These are phyloP conservation scores for Erodium chrysanthum DNA, from an alignment of 441 rosid species.

Conservation along the genomic window DNA sequence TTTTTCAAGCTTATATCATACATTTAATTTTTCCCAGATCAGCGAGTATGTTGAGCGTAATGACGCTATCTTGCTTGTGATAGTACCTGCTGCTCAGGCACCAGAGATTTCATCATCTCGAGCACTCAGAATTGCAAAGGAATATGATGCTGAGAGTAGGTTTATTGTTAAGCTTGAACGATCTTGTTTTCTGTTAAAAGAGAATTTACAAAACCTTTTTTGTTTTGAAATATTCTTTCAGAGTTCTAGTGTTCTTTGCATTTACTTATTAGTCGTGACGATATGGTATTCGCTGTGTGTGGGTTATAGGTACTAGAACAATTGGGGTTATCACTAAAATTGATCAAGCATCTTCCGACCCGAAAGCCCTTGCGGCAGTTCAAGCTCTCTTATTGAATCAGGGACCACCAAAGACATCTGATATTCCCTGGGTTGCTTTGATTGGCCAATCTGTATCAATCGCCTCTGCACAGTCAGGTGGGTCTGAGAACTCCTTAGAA, in stretches of 20 bases:
- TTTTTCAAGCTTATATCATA: conserved; percentile 14
- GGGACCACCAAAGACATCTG: conserved; percentile 83
- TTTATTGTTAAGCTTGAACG: not conserved
- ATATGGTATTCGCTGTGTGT: conserved; percentile 3
- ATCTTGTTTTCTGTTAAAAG: not conserved
- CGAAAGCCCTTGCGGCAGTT: conserved; percentile 88
- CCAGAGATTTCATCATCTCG: conserved; percentile 77
- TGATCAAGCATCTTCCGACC: conserved; percentile 79
- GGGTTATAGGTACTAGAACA: conserved; percentile 73
- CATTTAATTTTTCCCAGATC: conserved; percentile 33
- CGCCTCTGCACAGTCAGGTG: conserved; percentile 71
- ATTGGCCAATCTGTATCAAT: conserved; percentile 90
- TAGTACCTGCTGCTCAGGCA: conserved; percentile 73
- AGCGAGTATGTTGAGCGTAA: conserved; percentile 64
- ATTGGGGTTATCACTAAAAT: conserved; percentile 79
- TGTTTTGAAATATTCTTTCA: not conserved
- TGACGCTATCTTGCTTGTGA: conserved; percentile 77
- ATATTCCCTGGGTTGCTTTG: conserved; percentile 91
- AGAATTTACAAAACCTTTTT: not conserved
- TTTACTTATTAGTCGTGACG: conserved; percentile 1
- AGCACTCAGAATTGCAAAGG: conserved; percentile 83
- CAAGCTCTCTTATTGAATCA: conserved; percentile 73
- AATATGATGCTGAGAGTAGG: conserved; percentile 72
- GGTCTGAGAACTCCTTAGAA: conserved; percentile 76
- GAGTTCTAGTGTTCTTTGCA: not conserved